Evolutionary conservation across 2,329 filamentous ascomycete genomes (phyloP).

Genomic region (Cercospora berteroae): DNA sequence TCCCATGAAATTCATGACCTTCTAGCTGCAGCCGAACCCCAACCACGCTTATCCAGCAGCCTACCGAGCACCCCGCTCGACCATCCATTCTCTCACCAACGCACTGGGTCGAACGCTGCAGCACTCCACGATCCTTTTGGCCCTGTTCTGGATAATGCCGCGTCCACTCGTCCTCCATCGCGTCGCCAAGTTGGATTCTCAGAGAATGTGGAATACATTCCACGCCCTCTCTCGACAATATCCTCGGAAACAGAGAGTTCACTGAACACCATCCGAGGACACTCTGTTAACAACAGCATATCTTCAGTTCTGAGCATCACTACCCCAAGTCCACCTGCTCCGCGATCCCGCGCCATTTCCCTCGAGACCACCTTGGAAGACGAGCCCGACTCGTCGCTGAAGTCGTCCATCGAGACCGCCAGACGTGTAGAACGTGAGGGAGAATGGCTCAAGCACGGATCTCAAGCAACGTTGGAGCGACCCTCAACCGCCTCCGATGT

Average conservation of each 20-base stretch:
- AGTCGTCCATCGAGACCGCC: slow-evolving; percentile 28
- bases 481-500: slow-evolving; percentile 27
- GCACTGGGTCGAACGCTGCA: background rate
- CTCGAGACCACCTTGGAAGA: slow-evolving; percentile 44
- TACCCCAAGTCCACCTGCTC: slow-evolving; percentile 47
- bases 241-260: slow-evolving; percentile 83
- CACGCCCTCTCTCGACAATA: slow-evolving; percentile 76
- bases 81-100: background rate
- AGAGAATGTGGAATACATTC: slow-evolving; percentile 79
- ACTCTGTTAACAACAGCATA: slow-evolving; percentile 75
- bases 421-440: slow-evolving; percentile 36
- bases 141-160: slow-evolving; percentile 27
- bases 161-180: slow-evolving; percentile 43
- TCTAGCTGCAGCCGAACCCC: slow-evolving; percentile 50
- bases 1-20: slow-evolving; percentile 75
- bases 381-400: slow-evolving; percentile 60
- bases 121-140: slow-evolving; percentile 13
- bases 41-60: slow-evolving; percentile 34
- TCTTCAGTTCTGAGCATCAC: slow-evolving; percentile 70
- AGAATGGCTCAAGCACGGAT: slow-evolving; percentile 34
- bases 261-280: slow-evolving; percentile 64
- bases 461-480: slow-evolving; percentile 21
- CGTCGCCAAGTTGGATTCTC: slow-evolving; percentile 77
- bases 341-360: slow-evolving; percentile 43
- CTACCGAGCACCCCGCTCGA: slow-evolving; percentile 39